Evolutionary conservation across 2,329 filamentous ascomycete genomes (phyloP).

Genomic region (Teratosphaeria nubilosa): DNA sequence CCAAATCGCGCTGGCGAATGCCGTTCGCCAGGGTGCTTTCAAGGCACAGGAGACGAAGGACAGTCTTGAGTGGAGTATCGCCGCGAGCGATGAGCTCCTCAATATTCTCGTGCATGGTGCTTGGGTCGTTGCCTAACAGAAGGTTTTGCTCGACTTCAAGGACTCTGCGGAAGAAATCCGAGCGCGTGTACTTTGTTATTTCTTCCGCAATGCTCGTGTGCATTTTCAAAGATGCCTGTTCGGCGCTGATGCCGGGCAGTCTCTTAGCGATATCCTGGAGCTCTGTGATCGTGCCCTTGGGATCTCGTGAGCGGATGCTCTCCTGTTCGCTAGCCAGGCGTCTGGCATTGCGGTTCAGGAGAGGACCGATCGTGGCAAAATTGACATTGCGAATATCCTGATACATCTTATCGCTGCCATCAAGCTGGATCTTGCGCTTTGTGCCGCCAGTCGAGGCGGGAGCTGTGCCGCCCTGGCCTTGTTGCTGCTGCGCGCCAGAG

Average conservation of each 20-base stretch:
- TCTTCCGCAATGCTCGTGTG: conserved; percentile 91
- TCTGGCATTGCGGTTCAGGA: conserved; percentile 83
- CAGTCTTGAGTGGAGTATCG: conserved; percentile 66
- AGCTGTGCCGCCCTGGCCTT: conserved; percentile 27
- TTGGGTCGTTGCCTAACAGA: conserved; percentile 79
- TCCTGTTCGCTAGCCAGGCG: conserved; percentile 82
- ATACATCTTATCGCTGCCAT: conserved; percentile 82
- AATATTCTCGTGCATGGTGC: conserved; percentile 78
- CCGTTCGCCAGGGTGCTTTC: conserved; percentile 87
- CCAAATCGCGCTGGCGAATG: conserved; percentile 77
- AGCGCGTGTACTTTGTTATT: conserved; percentile 84
- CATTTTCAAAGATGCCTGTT: conserved; percentile 83
- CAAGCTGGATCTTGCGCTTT: conserved; percentile 80
- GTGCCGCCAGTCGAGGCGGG: conserved; percentile 43
- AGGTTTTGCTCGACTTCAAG: conserved; percentile 94
- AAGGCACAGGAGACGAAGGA: conserved; percentile 77
- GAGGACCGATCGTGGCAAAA: conserved; percentile 82
- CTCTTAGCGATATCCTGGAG: conserved; percentile 93
- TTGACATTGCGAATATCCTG: conserved; percentile 82
- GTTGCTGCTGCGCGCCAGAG: conserved; percentile 41
- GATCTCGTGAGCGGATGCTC: conserved; percentile 65
- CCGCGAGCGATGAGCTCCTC: conserved; percentile 82
- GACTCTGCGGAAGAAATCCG: conserved; percentile 77
- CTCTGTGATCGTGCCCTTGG: conserved; percentile 66
- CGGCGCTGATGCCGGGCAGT: conserved; percentile 80